A percentile compares a stretch with the other conserved stretches of the same genome.
These are phyloP conservation scores for Gossypium gossypioides DNA, from an alignment of 441 rosid species.

Conservation along the genomic window DNA sequence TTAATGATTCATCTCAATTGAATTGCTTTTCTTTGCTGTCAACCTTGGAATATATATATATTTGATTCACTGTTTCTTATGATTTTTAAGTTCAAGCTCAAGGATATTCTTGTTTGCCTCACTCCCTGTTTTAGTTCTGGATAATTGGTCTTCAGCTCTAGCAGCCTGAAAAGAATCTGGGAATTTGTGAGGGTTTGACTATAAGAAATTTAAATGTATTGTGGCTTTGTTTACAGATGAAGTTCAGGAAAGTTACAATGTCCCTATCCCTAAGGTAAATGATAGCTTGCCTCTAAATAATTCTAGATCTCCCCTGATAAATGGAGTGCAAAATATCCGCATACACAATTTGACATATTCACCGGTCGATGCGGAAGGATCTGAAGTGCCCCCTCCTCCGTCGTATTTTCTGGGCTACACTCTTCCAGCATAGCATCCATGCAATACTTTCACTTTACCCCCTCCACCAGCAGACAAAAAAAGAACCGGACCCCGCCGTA, in stretches of 20 bases:
- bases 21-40: no score
- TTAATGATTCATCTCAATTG: no score
- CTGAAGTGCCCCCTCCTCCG: conserved; percentile 40
- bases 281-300: conserved; percentile 21
- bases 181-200: not conserved
- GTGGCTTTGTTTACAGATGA: conserved; percentile 46
- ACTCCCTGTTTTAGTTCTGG: not conserved
- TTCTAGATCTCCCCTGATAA: conserved; percentile 20
- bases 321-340: conserved; percentile 14
- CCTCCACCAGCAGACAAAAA: conserved; percentile 93
- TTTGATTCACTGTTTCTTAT: not conserved
- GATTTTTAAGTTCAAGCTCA: not conserved
- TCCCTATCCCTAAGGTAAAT: conserved; percentile 34
- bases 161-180: not conserved
- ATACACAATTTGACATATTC: conserved; percentile 20
- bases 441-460: conserved; percentile 61
- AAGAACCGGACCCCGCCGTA: conserved; percentile 82
- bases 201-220: not conserved
- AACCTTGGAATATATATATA: no score
- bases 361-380: not conserved
- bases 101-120: not conserved
- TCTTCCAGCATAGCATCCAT: conserved; percentile 78
- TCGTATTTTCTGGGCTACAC: conserved; percentile 59
- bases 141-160: not conserved
- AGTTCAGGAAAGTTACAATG: conserved; percentile 42